Base-by-base conservation (phyloP, 306 rosid genomes). In the Corylus americana region DNA sequence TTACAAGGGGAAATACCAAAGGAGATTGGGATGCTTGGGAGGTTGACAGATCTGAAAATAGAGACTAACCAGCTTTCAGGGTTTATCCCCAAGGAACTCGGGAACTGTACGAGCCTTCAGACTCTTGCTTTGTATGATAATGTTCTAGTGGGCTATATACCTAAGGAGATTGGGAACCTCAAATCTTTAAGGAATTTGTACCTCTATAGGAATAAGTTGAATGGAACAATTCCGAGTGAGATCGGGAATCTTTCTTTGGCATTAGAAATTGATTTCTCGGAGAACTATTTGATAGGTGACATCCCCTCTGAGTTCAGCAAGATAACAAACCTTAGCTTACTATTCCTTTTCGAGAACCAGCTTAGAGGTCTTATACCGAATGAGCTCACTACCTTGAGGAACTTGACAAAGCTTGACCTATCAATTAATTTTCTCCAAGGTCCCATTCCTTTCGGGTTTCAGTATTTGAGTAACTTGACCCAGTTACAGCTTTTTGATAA, bases 171-270 rank as follows among this genome's bases (percentile, higher is more conserved):
- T 53, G 99, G 97, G 86, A 89, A 87, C 76, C 87, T 93, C 73
- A 86, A 75, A 49, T 87, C 91, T n/a, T 61, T 96, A 91, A 86
- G 74, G 77, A 85, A 69, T 83, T 74, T 96, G 89, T 96, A 93
- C 82, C 86, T 87, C 20, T 96, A 96, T 80, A 84, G 92, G 79
- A 96, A 93, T 82, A 85, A 63, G 74, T 70, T 96, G 86, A 96
- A 96, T 85, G 99, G 99, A 79, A 89, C 92, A 55, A 96, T 96
- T 84, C 99, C 98, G n/a, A 89, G 84, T 88, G 92, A 87, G 84
- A 81, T 91, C 63, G 98, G 98, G 80, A 96, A 96, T 82, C 98
- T 96, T 86, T 89, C 93, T 72, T 79, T 64, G 37, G 94, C 84
- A 50, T 4, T 55, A 54, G 85, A 87, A 79, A 85, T 96, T 74